Evolutionary conservation across 345 rosid genomes (phyloP).

Genomic region (Citrus sinensis): DVS_A1.0 CM039162.1:7221501-7222000

Average conservation of each 20-base stretch:
- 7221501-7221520: too few species aligned
- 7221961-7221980: neutral
- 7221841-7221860: neutral
- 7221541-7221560: too few species aligned
- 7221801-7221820: constrained; percentile 11
- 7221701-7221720: too few species aligned
- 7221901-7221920: constrained; percentile 10
- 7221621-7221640: too few species aligned
- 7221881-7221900: neutral
- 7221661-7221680: too few species aligned
- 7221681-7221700: too few species aligned
- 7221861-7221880: neutral
- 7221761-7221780: neutral
- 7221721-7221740: neutral
- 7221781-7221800: neutral
- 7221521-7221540: too few species aligned
- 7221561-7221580: too few species aligned
- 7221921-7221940: constrained; percentile 1
- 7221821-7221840: neutral
- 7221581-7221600: too few species aligned
- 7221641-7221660: too few species aligned
- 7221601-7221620: too few species aligned
- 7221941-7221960: neutral
- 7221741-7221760: neutral
- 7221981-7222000: neutral